phyloP scores from a whole-genome alignment of 2,329 filamentous ascomycete genomes.

The Colletotrichum sp. region DNA sequence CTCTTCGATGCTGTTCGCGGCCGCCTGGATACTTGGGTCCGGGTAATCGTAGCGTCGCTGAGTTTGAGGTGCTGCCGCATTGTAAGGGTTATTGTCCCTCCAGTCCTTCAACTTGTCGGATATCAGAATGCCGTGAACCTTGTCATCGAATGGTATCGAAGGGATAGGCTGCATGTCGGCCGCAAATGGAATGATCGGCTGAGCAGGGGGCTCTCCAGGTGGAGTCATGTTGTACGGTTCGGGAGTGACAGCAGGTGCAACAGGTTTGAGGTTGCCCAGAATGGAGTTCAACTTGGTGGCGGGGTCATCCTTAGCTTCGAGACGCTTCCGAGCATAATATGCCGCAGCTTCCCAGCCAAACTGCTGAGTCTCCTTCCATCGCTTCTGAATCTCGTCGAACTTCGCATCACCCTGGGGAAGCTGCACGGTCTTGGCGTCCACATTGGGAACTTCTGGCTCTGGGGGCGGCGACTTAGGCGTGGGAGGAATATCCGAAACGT shows the following conservation, averaged over 20 bases:
- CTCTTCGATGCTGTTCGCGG: constrained; percentile 47
- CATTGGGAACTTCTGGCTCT: constrained; percentile 30
- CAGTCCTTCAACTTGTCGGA: constrained; percentile 50
- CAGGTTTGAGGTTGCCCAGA: constrained; percentile 28
- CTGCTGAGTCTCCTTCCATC: constrained; percentile 52
- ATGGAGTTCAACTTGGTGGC: constrained; percentile 45
- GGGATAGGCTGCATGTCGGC: constrained; percentile 34
- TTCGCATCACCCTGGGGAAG: constrained; percentile 45
- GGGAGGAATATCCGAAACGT: constrained; percentile 57
- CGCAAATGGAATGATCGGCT: constrained; percentile 31
- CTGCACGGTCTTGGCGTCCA: constrained; percentile 33
- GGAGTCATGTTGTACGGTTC: constrained; percentile 23
- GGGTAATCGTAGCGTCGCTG: constrained; percentile 41
- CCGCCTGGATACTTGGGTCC: constrained; percentile 47
- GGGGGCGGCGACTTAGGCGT: constrained; percentile 59
- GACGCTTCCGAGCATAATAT: constrained; percentile 47
- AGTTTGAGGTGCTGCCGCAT: constrained; percentile 30
- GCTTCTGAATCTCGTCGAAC: constrained; percentile 53
- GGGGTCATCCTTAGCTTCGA: constrained; percentile 41
- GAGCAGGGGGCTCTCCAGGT: constrained; percentile 1
- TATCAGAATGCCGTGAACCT: constrained; percentile 46
- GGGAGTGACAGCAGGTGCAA: constrained; percentile 11
- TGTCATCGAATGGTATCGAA: constrained; percentile 40
- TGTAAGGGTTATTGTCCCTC: constrained; percentile 43
- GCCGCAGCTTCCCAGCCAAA: constrained; percentile 47